Conservation (phyloP, 192 early-diverging fungal genomes). For the Kappamyces sp. region DNA sequence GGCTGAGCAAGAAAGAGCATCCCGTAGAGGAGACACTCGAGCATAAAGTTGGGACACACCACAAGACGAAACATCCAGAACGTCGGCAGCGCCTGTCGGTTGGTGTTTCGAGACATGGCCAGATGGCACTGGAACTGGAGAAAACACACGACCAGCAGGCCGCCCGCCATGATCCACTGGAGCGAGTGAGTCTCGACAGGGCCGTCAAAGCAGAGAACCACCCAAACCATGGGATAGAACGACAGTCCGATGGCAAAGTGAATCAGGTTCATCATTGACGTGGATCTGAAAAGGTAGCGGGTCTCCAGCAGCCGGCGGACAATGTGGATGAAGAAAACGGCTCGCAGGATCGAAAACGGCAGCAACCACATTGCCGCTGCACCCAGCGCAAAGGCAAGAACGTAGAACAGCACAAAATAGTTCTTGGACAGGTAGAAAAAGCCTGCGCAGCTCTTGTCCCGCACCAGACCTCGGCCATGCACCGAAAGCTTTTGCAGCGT, state of each 20-base stretch:
- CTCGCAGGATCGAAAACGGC: not conserved
- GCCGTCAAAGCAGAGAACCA: not conserved
- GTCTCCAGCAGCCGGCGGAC: slow-evolving; percentile 1
- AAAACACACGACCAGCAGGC: not conserved
- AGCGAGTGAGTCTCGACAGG: not conserved
- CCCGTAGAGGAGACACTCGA: slow-evolving; percentile 5
- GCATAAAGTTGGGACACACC: slow-evolving; percentile 7
- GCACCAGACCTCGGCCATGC: too few species aligned
- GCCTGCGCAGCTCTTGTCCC: too few species aligned
- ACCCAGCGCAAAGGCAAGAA: not conserved
- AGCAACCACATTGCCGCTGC: not conserved
- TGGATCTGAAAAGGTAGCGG: not conserved
- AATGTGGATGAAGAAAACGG: slow-evolving; percentile 7
- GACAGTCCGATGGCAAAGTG: slow-evolving; percentile 1
- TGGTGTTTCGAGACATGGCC: slow-evolving; percentile 2
- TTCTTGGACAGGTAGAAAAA: not conserved
- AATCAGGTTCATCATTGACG: slow-evolving; percentile 1
- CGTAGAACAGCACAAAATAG: slow-evolving; percentile 11
- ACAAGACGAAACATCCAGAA: slow-evolving; percentile 13
- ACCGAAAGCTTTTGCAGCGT: too few species aligned
- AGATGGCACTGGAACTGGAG: slow-evolving; percentile 1
- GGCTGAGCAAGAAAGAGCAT: too few species aligned
- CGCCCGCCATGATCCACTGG: too few species aligned
- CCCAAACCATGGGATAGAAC: slow-evolving; percentile 12
- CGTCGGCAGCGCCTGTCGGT: not conserved